Conservation (phyloP, 129 eudicot species). For the Arctium minus region DNA sequence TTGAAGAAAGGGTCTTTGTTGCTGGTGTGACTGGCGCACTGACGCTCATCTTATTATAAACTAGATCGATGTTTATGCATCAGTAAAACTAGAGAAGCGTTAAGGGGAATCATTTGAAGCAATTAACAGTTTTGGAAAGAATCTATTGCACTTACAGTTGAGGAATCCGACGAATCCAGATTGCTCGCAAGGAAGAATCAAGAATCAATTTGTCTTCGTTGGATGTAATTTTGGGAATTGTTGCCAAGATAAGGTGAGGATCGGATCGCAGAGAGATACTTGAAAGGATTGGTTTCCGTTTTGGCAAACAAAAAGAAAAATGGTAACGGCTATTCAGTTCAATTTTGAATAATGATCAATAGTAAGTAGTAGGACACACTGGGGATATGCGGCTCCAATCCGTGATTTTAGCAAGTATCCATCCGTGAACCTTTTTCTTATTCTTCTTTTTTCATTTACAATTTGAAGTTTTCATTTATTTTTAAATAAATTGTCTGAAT, state of each 20-base stretch:
- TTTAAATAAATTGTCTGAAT: no score
- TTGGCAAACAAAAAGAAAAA: not conserved
- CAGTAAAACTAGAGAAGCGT: not conserved
- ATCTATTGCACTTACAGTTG: not conserved
- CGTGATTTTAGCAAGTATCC: not conserved
- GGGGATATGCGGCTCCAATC: not conserved
- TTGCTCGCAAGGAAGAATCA: not conserved
- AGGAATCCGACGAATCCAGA: not conserved
- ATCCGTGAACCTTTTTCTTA: no score
- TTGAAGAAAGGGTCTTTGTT: slow-evolving; percentile 46
- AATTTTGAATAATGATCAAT: not conserved
- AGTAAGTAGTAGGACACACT: not conserved
- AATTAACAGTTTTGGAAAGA: not conserved
- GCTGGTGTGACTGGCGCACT: slow-evolving; percentile 68
- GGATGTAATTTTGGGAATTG: slow-evolving; percentile 12
- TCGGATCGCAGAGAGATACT: not conserved
- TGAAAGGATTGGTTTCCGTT: not conserved
- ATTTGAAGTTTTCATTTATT: no score
- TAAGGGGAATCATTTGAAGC: not conserved
- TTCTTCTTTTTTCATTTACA: no score
- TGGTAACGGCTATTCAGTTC: slow-evolving; percentile 13
- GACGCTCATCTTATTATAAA: slow-evolving; percentile 34
- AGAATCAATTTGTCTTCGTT: not conserved
- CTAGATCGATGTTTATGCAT: not conserved
- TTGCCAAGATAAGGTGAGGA: not conserved